These are phyloP conservation scores for Ustilago cynodontis DNA, from an alignment of 1,284 basidiomycete genomes.

Conservation along the genomic window DNA sequence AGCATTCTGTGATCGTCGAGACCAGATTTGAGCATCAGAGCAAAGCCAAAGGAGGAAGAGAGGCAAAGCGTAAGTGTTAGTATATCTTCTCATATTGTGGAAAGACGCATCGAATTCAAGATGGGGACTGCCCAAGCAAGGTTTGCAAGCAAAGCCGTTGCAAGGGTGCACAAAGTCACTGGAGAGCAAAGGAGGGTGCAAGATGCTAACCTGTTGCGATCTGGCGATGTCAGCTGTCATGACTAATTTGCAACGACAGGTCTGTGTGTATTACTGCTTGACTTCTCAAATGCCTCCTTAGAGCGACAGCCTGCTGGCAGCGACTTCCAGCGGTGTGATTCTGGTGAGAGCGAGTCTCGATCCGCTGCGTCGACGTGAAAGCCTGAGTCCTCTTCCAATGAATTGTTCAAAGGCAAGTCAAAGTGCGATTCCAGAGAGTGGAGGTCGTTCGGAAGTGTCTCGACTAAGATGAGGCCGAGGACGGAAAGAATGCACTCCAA, in stretches of 20 bases:
- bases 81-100: neutral
- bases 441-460: conserved; percentile 10
- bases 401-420: too few species aligned
- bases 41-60: conserved; percentile 9
- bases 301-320: conserved; percentile 25
- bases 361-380: neutral
- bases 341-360: neutral
- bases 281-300: conserved; percentile 36
- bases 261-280: conserved; percentile 9
- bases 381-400: neutral
- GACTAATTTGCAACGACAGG: conserved; percentile 15
- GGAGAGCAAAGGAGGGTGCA: neutral
- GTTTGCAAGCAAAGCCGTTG: too few species aligned
- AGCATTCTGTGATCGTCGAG: conserved; percentile 28
- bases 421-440: neutral
- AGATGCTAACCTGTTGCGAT: conserved; percentile 39
- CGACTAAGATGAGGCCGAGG: conserved; percentile 9
- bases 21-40: too few species aligned
- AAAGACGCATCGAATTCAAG: neutral
- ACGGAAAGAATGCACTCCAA: conserved; percentile 3
- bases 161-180: neutral
- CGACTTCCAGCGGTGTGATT: neutral
- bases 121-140: too few species aligned
- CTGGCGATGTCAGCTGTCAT: conserved; percentile 51
- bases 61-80: conserved; percentile 5